Evolutionary conservation across 495 filamentous ascomycete genomes (phyloP).

Genomic region (Cenococcum geophilum): DNA sequence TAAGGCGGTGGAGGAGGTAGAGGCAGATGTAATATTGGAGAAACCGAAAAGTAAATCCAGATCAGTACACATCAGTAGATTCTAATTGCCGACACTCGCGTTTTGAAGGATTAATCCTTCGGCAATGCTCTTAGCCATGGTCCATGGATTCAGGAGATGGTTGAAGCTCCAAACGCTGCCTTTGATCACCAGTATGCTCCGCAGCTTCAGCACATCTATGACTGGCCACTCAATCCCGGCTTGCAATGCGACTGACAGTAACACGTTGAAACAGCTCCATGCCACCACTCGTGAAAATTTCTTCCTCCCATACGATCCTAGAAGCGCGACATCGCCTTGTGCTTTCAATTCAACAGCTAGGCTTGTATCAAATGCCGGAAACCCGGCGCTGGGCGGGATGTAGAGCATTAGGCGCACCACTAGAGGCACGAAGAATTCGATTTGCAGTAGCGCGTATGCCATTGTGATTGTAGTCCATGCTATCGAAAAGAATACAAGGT

Average conservation of each 20-base stretch:
- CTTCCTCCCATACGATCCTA: slow-evolving; percentile 34
- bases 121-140: slow-evolving; percentile 49
- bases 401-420: slow-evolving; percentile 66
- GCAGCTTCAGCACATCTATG: slow-evolving; percentile 45
- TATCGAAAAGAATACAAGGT: slow-evolving; percentile 82
- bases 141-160: slow-evolving; percentile 57
- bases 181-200: slow-evolving; percentile 54
- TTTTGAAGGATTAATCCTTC: slow-evolving; percentile 51
- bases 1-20: slow-evolving; percentile 55
- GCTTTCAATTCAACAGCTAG: slow-evolving; percentile 62
- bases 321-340: slow-evolving; percentile 58
- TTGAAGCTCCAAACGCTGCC: slow-evolving; percentile 30
- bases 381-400: slow-evolving; percentile 63
- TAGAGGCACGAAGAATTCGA: slow-evolving; percentile 67
- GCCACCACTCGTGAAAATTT: slow-evolving; percentile 40
- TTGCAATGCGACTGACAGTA: slow-evolving; percentile 44
- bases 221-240: slow-evolving; percentile 46
- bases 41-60: slow-evolving; percentile 33
- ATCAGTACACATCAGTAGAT: neutral
- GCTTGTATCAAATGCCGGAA: slow-evolving; percentile 67
- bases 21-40: slow-evolving; percentile 67
- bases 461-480: slow-evolving; percentile 83
- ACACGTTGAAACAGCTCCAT: slow-evolving; percentile 61
- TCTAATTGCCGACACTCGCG: slow-evolving; percentile 35
- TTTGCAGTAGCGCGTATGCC: slow-evolving; percentile 64